Percentiles rank a stretch among this genome's conserved stretches.
phyloP scores from a whole-genome alignment of 179 eudicot genomes.

The Camellia oleifera region DNA sequence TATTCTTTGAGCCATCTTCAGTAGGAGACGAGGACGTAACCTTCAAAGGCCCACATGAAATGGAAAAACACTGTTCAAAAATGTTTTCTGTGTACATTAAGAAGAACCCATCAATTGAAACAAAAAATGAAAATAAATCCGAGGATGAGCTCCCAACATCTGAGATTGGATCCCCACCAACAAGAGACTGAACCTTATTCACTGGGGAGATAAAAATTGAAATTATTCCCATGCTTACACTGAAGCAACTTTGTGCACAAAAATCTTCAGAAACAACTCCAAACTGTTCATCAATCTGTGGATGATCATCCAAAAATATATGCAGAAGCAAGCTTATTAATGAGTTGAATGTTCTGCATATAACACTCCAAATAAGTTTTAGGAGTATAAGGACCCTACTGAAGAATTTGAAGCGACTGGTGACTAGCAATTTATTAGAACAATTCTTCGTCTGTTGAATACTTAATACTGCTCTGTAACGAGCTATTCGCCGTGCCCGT shows the following conservation, averaged over 20 bases:
- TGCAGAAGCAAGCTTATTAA: slow-evolving; percentile 25
- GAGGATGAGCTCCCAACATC: slow-evolving; percentile 30
- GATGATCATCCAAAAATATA: slow-evolving; percentile 22
- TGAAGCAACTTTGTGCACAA: slow-evolving; percentile 37
- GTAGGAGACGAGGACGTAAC: slow-evolving; percentile 37
- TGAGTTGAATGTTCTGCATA: slow-evolving; percentile 30
- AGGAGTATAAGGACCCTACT: slow-evolving; percentile 32
- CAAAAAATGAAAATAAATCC: slow-evolving; percentile 38
- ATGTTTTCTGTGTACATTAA: slow-evolving; percentile 40
- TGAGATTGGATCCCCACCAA: slow-evolving; percentile 27
- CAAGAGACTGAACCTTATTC: slow-evolving; percentile 29
- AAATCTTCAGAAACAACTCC: slow-evolving; percentile 32
- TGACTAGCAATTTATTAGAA: slow-evolving; percentile 16
- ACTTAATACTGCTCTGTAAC: slow-evolving; percentile 43
- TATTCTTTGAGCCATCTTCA: slow-evolving; percentile 24
- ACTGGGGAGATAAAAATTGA: slow-evolving; percentile 42
- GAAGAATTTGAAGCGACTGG: slow-evolving; percentile 21
- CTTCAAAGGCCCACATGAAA: slow-evolving; percentile 56
- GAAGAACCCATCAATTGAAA: slow-evolving; percentile 32
- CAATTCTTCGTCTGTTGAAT: slow-evolving; percentile 21
- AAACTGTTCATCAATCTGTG: slow-evolving; percentile 14
- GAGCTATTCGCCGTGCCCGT: slow-evolving; percentile 67
- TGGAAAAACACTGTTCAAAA: slow-evolving; percentile 43
- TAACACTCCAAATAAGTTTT: slow-evolving; percentile 39
- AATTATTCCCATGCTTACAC: slow-evolving; percentile 48